Evolutionary conservation across 1,284 basidiomycete genomes (phyloP), one percentile per base, ranked within the genome.

Genomic region (Anthracocystis setariae): DNA sequence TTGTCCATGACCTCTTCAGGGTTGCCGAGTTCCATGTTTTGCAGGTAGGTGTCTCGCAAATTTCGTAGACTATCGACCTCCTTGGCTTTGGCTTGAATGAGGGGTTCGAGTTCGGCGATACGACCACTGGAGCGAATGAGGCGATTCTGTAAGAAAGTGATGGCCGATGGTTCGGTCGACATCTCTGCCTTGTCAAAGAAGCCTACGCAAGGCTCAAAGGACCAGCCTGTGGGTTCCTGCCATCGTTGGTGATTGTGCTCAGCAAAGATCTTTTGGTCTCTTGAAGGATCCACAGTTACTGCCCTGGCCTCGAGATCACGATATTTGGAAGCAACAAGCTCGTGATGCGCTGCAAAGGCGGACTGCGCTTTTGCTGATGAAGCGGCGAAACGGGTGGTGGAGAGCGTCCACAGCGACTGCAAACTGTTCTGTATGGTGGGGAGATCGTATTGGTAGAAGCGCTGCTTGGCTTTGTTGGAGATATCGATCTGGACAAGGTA

Each of bases 151-250:
- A 77, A 54, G 45, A 70, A 68, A 9, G 54, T 63, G 42, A 63
- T 55, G 8, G 75, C 56, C 8, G 62, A 37, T 7, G 57, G 60
- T 33, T 72, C 67, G 3, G 62, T 64, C 20, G 63, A 71, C 70
- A 73, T 68, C 15, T 74, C 75, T 10, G 69, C n/a, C 9, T 57
- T 75, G 56, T 77, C 75, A 24, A 77, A 77, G 46, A 77, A 77
- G 55, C 73, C 75, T 12, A 63, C 50, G 25, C 75, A 77, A 4
- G 75, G 75, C 57, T 77, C 75, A 18, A 77, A 77, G 2, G 46
- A 42, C 61, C 65, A 73, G 21, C 67, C 73, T 12, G 29, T 32
- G 9, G 75, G 75, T 49, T 73, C 69, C 20, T 70, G 66, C 62
- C 66, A 77, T 12, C 70, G 56, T 20, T 71, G 61, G 39, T 55